Percentiles rank a stretch among this genome's conserved stretches.
phyloP scores from a whole-genome alignment of 768 basidiomycete genomes.

The Royoungia palumana region DNA sequence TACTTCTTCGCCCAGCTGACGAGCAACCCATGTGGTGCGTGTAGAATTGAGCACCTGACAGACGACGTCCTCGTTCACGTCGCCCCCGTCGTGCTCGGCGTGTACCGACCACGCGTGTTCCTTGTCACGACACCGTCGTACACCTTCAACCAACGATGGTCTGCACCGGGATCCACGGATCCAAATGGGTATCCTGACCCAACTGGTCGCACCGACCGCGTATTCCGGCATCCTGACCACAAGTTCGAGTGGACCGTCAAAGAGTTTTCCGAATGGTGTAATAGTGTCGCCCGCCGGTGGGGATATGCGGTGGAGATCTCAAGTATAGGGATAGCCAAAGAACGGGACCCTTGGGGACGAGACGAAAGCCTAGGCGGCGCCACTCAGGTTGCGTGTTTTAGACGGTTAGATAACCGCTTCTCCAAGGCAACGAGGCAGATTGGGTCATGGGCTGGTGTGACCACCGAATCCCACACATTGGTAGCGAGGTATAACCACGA shows the following conservation, averaged over 20 bases:
- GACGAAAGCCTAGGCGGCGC: conserved; percentile 64
- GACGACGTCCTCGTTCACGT: conserved; percentile 57
- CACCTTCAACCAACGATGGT: conserved; percentile 76
- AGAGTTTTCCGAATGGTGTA: conserved; percentile 70
- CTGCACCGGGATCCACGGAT: conserved; percentile 45
- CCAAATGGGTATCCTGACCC: conserved; percentile 65
- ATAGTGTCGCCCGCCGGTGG: conserved; percentile 55
- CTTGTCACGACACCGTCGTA: conserved; percentile 86
- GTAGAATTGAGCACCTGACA: conserved; percentile 77
- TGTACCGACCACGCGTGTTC: conserved; percentile 70
- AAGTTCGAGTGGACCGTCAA: conserved; percentile 85
- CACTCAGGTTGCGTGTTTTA: conserved; percentile 64
- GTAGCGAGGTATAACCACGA: conserved; percentile 47
- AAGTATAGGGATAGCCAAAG: conserved; percentile 55
- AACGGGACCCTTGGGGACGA: conserved; percentile 70
- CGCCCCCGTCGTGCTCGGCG: conserved; percentile 68
- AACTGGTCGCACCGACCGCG: conserved; percentile 64
- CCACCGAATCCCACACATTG: conserved; percentile 41
- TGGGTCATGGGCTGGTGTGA: conserved; percentile 1
- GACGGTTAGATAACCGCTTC: conserved; percentile 37
- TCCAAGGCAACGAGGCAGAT: conserved; percentile 32
- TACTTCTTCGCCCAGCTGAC: conserved; percentile 1
- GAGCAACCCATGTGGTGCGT: conserved; percentile 3
- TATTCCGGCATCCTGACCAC: conserved; percentile 82
- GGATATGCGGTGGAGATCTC: conserved; percentile 64